Evolutionary conservation across 2,329 filamentous ascomycete genomes (phyloP), one percentile per base, ranked within the genome.

Genomic region (Colletotrichum somersetense): DNA sequence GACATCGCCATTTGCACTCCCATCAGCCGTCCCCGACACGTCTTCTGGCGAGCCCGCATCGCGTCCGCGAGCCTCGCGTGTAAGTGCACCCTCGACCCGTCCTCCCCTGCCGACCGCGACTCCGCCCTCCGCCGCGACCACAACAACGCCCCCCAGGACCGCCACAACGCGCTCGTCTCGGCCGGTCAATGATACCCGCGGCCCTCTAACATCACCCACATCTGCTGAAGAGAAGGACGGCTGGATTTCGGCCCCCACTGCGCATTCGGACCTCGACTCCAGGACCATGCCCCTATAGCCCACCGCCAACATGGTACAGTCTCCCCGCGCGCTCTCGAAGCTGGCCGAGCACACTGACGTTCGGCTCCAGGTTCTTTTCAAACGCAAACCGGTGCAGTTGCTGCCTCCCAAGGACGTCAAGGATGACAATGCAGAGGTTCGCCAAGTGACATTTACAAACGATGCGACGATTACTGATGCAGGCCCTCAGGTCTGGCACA

Each of bases 341-440:
- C n/a, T 68, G 59, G 65, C 59, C 53, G 57, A 66, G 46, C 64
- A 64, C 66, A 64, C 66, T 73, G 68, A 76, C 77, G 52, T 73
- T 73, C 63, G 71, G 76, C 72, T 65, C 62, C 79, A 98, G 96
- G 96, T 99, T 77, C 89, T 97, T 75, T 98, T 93, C 83, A 98
- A 98, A 86, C 91, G 96, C 78, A 98, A 98, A 84, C 95, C 95
- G 69, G 95, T 98, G 79, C 91, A 93, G 83, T 93, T 94, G 80
- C 86, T 95, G 76, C 88, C 92, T 62, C 87, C 88, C 59, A 92
- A 93, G 30, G 85, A 89, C 64, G 89, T 96, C 75, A 88, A 95
- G 76, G 91, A 96, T 85, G 94, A 97, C 75, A 91, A 93, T 78
- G 88, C 89, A 77, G 95, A 98, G 89, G 95, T 96, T 87, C 77